Percentiles rank a stretch among this genome's conserved stretches.
Conservation (phyloP, 2,329 filamentous ascomycete genomes). For the Trichophyton simii region DNA sequence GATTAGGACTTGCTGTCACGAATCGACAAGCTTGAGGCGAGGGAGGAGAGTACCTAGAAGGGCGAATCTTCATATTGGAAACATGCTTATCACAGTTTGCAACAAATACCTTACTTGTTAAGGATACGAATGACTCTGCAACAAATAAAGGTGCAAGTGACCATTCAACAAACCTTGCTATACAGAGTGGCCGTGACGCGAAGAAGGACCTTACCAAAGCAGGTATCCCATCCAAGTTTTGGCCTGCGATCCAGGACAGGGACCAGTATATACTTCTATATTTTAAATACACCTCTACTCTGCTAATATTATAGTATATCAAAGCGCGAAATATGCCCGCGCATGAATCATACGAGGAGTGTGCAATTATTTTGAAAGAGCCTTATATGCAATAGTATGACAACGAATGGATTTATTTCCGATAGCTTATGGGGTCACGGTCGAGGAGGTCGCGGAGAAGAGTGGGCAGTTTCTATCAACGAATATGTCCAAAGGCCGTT, state of each 20-base stretch:
- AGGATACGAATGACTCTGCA: background rate
- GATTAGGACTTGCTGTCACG: background rate
- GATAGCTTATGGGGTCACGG: background rate
- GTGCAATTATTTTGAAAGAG: conserved; percentile 1
- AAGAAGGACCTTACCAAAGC: background rate
- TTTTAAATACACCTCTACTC: conserved; percentile 1
- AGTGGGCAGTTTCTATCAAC: background rate
- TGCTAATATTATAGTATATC: conserved; percentile 2
- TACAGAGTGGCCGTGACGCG: background rate
- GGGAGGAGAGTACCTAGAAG: background rate
- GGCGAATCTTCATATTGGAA: background rate
- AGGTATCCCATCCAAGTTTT: background rate
- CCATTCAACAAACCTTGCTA: background rate
- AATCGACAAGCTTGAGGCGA: background rate
- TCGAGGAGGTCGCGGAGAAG: background rate
- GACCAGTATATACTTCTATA: conserved; percentile 1
- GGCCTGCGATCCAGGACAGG: background rate
- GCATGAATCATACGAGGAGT: conserved; percentile 1
- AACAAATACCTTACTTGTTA: background rate
- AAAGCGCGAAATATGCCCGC: background rate
- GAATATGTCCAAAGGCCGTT: background rate
- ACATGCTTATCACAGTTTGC: background rate
- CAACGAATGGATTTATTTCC: background rate
- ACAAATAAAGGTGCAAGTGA: background rate
- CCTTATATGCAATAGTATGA: background rate